phyloP scores from a whole-genome alignment of 495 filamentous ascomycete genomes.

The Elasticomyces elasticus region DNA sequence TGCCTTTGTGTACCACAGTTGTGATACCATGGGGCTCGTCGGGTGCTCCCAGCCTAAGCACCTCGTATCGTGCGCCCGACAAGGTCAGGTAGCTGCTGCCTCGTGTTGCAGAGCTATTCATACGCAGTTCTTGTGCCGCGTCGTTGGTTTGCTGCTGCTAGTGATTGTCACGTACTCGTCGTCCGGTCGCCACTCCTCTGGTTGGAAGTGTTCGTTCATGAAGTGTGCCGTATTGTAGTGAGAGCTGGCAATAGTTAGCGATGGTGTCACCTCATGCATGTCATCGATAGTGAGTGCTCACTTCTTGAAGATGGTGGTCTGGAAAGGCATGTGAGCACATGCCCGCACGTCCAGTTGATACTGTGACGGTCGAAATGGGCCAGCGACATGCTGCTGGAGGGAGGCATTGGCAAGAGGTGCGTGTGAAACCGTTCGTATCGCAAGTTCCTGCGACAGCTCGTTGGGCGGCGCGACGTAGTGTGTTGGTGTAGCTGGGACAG shows the following conservation, averaged over 20 bases:
- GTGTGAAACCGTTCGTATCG: conserved; percentile 16
- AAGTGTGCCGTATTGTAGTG: conserved; percentile 36
- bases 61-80: not conserved
- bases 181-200: conserved; percentile 33
- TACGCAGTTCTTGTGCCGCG: conserved; percentile 15
- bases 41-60: not conserved
- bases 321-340: conserved; percentile 24
- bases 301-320: conserved; percentile 34
- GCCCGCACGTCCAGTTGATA: conserved; percentile 26
- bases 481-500: conserved; percentile 2
- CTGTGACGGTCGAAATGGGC: conserved; percentile 23
- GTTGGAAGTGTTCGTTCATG: conserved; percentile 34
- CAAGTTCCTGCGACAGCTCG: conserved; percentile 17
- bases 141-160: conserved; percentile 1
- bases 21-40: not conserved
- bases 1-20: not conserved
- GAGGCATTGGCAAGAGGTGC: conserved; percentile 3
- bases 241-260: conserved; percentile 23
- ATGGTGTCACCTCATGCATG: not conserved
- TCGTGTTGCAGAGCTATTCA: conserved; percentile 10
- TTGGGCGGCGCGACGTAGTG: conserved; percentile 11
- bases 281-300: conserved; percentile 17
- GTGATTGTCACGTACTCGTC: conserved; percentile 30
- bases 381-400: conserved; percentile 7
- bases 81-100: not conserved